These are phyloP conservation scores for Ceratopteris richardii DNA, from an alignment of 75 land plant genomes.

Conservation along the genomic window DNA sequence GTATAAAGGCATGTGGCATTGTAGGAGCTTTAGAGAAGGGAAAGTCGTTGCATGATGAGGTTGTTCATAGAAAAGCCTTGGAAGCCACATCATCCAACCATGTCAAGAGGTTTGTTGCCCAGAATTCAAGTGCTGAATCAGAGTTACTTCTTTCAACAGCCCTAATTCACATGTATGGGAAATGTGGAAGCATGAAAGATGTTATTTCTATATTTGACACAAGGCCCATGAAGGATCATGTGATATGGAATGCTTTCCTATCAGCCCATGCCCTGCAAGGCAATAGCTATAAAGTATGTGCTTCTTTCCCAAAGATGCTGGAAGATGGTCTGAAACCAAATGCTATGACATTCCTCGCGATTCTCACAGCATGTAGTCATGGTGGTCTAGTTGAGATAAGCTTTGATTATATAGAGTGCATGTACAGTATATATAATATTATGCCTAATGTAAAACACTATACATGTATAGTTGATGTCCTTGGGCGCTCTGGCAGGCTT, in stretches of 20 bases:
- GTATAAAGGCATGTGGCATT: conserved; percentile 2
- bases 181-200: conserved; percentile 16
- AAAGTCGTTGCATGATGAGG: background rate
- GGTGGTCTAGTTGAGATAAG: background rate
- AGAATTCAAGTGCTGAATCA: too few species aligned
- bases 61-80: background rate
- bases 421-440: background rate
- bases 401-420: too few species aligned
- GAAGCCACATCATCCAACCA: background rate
- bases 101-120: too few species aligned
- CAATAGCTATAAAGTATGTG: background rate
- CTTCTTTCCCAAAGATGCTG: conserved; percentile 8
- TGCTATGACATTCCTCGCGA: conserved; percentile 3
- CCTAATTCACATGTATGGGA: conserved; percentile 14
- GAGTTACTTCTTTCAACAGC: background rate
- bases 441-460: conserved; percentile 11
- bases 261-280: conserved; percentile 21
- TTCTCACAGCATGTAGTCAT: conserved; percentile 10
- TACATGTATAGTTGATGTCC: conserved; percentile 22
- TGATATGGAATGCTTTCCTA: conserved; percentile 20
- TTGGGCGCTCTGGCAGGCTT: conserved; percentile 20
- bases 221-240: conserved; percentile 5
- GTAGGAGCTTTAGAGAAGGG: background rate
- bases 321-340: conserved; percentile 10
- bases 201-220: conserved; percentile 2